Conservation (phyloP, 2,329 filamentous ascomycete genomes). For the Dendrostoma leiphaemia region DNA sequence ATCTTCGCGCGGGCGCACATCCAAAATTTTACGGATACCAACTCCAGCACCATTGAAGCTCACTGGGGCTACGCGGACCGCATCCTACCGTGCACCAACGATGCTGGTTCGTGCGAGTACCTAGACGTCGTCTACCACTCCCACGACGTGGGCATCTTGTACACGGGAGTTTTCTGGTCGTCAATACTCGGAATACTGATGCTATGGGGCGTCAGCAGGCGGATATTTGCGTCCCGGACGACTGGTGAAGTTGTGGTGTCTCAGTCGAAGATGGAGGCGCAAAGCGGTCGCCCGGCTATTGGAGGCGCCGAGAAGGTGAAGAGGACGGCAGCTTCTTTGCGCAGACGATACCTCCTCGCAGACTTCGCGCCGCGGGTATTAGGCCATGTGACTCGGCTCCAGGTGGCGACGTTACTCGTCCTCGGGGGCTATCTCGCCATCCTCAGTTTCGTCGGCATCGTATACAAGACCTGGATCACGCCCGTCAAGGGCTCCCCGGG, state of each 20-base stretch:
- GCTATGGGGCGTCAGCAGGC: constrained; percentile 38
- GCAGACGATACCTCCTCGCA: constrained; percentile 56
- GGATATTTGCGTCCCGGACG: neutral
- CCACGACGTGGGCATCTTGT: constrained; percentile 50
- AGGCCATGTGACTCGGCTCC: constrained; percentile 65
- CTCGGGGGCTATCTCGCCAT: constrained; percentile 62
- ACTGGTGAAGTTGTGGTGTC: neutral
- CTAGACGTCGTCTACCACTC: constrained; percentile 49
- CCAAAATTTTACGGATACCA: constrained; percentile 39
- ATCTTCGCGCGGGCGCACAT: constrained; percentile 31
- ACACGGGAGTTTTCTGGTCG: constrained; percentile 49
- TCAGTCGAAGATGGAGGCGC: neutral
- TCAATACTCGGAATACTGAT: constrained; percentile 43
- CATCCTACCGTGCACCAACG: constrained; percentile 43
- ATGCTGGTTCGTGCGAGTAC: constrained; percentile 46
- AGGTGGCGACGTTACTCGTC: constrained; percentile 59
- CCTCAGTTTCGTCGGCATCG: constrained; percentile 68
- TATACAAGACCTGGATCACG: constrained; percentile 68
- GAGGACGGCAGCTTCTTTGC: constrained; percentile 20
- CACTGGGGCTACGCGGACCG: constrained; percentile 50
- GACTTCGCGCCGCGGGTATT: constrained; percentile 59
- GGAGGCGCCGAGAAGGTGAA: constrained; percentile 14
- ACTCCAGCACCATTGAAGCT: constrained; percentile 27
- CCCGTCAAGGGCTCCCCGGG: constrained; percentile 57
- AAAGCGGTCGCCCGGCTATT: neutral